phyloP scores from a whole-genome alignment of 495 filamentous ascomycete species.

The Aspergillus asperescens region DNA sequence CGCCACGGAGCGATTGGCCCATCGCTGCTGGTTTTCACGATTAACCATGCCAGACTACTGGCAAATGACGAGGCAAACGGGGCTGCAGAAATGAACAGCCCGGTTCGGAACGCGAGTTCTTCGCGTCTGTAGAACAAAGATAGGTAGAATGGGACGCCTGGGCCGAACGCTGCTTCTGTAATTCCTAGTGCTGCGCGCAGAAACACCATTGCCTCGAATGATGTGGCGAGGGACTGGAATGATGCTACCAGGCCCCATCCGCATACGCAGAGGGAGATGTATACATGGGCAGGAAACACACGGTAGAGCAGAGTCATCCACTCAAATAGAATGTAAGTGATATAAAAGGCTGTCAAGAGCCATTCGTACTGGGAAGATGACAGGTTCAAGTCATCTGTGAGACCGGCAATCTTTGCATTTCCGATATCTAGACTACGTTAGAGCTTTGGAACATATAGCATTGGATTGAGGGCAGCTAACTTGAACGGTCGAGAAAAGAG shows the following conservation, averaged over 20 bases:
- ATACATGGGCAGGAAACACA: slow-evolving; percentile 53
- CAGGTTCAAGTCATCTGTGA: slow-evolving; percentile 58
- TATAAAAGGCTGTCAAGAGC: slow-evolving; percentile 63
- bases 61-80: slow-evolving; percentile 65
- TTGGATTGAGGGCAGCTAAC: slow-evolving; percentile 39
- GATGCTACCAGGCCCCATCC: slow-evolving; percentile 60
- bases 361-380: slow-evolving; percentile 57
- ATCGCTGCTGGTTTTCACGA: slow-evolving; percentile 44
- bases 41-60: slow-evolving; percentile 56
- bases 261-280: slow-evolving; percentile 45
- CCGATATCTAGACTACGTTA: slow-evolving; percentile 56
- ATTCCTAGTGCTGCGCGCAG: slow-evolving; percentile 51
- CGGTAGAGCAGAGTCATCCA: slow-evolving; percentile 63
- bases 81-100: slow-evolving; percentile 58
- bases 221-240: slow-evolving; percentile 61
- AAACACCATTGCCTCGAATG: slow-evolving; percentile 40
- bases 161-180: slow-evolving; percentile 57
- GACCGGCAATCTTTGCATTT: slow-evolving; percentile 70
- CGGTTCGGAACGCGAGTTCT: slow-evolving; percentile 57
- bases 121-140: slow-evolving; percentile 57
- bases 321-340: slow-evolving; percentile 71
- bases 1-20: slow-evolving; percentile 56
- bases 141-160: slow-evolving; percentile 58
- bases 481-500: slow-evolving; percentile 72
- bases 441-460: neutral